Base-by-base conservation (phyloP, 257 asterid species). In the Cinchona pubescens region DNA sequence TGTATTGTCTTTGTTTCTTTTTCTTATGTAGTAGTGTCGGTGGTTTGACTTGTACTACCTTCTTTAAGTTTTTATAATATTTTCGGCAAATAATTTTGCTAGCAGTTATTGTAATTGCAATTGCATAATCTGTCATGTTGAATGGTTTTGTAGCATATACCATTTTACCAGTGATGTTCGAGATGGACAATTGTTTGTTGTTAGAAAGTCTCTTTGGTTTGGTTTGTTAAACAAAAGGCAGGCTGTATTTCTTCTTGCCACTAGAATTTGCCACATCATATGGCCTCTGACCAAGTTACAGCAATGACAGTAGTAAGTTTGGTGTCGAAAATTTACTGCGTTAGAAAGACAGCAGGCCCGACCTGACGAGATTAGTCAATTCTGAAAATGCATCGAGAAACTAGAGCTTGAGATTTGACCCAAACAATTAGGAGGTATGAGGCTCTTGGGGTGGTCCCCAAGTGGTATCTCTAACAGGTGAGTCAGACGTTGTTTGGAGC, bases 1-100 rank as follows among this genome's bases (percentile, higher is more conserved):
- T 84, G 77, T 75, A 78, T 67, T 69, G 55, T 59, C 78, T 81
- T 46, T 65, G 25, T 75, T 81, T 80, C 34, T 71, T 46, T 79
- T 76, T 71, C 79, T 73, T 80, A 72, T 80, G 81, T 74, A 64
- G 72, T 79, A 70, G 78, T 76, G 89, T 90, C 85, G 87, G 88
- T 86, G 85, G 80, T 71, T 51, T 74, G 27, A 75, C 79, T 82
- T 82, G 72, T 66, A 73, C 67, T 67, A 30, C 45, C 65, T 19
- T 66, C 12, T 46, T 40, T 61, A 35, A 16, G 32, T 78, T 81
- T 59, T 75, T 42, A 38, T 29, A 29, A 27, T 59, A 27, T 64
- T 66, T 51, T 38, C 75, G 49, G 23, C 67, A 69, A 62, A 61
- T 73, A 79, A 61, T 66, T 78, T 82, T 85, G 81, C 83, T 69